Conservation (phyloP, 208 protist species). For the Tritrichomonas musculus region DNA sequence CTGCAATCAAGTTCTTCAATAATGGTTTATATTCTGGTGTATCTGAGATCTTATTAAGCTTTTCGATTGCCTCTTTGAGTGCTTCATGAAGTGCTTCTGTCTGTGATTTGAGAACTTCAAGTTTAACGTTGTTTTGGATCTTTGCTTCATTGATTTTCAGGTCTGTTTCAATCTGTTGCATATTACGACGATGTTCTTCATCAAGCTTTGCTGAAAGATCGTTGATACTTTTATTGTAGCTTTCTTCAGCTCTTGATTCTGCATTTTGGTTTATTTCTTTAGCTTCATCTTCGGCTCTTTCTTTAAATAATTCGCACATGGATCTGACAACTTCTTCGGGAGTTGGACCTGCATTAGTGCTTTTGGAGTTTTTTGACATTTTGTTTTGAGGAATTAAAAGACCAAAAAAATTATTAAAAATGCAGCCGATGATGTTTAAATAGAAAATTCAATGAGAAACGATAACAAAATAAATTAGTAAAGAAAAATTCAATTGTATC, state of each 20-base stretch:
- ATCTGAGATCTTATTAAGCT: not conserved
- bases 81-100: not conserved
- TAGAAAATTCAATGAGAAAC: too few species aligned
- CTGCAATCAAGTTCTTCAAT: not conserved
- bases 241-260: not conserved
- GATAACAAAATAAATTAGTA: too few species aligned
- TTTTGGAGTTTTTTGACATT: too few species aligned
- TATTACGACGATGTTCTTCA: not conserved
- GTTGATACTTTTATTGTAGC: not conserved
- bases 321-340: not conserved
- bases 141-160: not conserved
- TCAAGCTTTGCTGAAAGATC: not conserved
- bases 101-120: slow-evolving; percentile 6
- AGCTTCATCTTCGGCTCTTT: not conserved
- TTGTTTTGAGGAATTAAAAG: too few species aligned
- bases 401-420: too few species aligned
- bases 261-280: not conserved
- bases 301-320: not conserved
- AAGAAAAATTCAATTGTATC: too few species aligned
- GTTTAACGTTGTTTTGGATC: not conserved
- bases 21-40: not conserved
- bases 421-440: too few species aligned
- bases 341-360: too few species aligned
- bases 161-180: not conserved
- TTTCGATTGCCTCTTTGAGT: not conserved